These are phyloP conservation scores for Suillus placidus DNA, from an alignment of 768 basidiomycete species.

Conservation along the genomic window DNA sequence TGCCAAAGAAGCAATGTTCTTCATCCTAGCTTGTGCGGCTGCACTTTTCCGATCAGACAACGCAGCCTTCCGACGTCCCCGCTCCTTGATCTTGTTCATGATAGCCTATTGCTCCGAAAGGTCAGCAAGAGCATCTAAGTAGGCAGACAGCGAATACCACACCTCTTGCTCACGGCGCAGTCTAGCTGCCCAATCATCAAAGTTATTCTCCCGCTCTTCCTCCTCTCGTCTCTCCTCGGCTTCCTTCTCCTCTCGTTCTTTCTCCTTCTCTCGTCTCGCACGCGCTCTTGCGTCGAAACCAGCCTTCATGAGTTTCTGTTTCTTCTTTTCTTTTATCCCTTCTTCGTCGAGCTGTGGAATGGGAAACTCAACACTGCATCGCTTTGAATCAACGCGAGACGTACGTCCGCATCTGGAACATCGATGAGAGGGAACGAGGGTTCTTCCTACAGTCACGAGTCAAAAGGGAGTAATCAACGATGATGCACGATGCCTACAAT, in stretches of 20 bases:
- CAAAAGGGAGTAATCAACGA: neutral
- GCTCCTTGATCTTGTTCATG: slow-evolving; percentile 84
- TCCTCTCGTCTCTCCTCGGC: slow-evolving; percentile 66
- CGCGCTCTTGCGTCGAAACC: slow-evolving; percentile 90
- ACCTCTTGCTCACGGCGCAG: slow-evolving; percentile 85
- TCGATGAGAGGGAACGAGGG: slow-evolving; percentile 90
- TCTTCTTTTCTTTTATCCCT: slow-evolving; percentile 89
- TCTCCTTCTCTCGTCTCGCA: slow-evolving; percentile 83
- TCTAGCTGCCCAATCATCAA: slow-evolving; percentile 72
- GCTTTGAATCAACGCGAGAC: slow-evolving; percentile 17
- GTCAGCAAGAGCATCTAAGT: neutral
- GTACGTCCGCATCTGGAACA: slow-evolving; percentile 83
- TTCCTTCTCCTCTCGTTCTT: slow-evolving; percentile 69
- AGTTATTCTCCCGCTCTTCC: slow-evolving; percentile 73
- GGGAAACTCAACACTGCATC: neutral
- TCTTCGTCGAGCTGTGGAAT: slow-evolving; percentile 78
- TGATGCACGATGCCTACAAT: slow-evolving; percentile 36
- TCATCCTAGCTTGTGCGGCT: slow-evolving; percentile 94
- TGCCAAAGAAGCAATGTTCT: slow-evolving; percentile 90
- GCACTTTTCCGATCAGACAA: slow-evolving; percentile 91
- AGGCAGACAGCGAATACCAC: slow-evolving; percentile 17
- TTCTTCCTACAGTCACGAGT: slow-evolving; percentile 57
- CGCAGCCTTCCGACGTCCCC: slow-evolving; percentile 77
- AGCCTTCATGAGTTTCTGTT: slow-evolving; percentile 90
- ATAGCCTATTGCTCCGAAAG: slow-evolving; percentile 51